Base-by-base conservation (phyloP, 192 early-diverging fungal species). In the Coemansia interrupta region DNA sequence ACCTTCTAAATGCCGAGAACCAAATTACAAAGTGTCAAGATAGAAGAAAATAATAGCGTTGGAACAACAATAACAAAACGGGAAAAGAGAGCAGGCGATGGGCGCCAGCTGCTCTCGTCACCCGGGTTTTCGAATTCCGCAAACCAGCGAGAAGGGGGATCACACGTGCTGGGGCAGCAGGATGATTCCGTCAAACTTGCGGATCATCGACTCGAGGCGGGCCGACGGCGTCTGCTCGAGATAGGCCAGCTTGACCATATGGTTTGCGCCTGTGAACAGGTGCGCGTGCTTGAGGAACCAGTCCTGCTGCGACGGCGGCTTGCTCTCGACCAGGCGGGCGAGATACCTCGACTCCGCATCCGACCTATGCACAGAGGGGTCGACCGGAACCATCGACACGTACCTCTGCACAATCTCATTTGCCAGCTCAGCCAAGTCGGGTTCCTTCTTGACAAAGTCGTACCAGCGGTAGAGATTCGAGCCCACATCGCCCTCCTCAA, bases 231-330 rank as follows among this genome's bases (percentile, higher is more conserved):
- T 51, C 69, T 77, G 68, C 41, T 71, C 73, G 43, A 46, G 45
- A 12, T 66, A 50, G 5, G 63, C 44, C 57, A 78, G 61, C 65
- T 72, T 72, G 54, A 78, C 69, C 29, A 78, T 54, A 36, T 78
- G 69, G 29, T 72, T 70, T 15, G 40, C 49, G 18, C 74, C 74
- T 4, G 68, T 72, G 39, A 78, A 68, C 40, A 78, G 48, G 55
- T 78, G 74, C 29, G 61, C 66, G 69, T 71, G 57, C 29, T 64
- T 60, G 52, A 64, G 47, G 54, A 78, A 78, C 74, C 74, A 78
- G 38, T 78, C 74, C 48, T 71, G 74, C 47, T 59, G 60, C 29
- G 36, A 58, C 30, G 43, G 28, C 3, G 60, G 64, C 28, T 60
- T 63, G 10, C 40, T 54, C 19, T 66, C 68, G 10, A 64, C 64